phyloP scores from a whole-genome alignment of 2,329 filamentous ascomycete species.

The Colletotrichum musae region DNA sequence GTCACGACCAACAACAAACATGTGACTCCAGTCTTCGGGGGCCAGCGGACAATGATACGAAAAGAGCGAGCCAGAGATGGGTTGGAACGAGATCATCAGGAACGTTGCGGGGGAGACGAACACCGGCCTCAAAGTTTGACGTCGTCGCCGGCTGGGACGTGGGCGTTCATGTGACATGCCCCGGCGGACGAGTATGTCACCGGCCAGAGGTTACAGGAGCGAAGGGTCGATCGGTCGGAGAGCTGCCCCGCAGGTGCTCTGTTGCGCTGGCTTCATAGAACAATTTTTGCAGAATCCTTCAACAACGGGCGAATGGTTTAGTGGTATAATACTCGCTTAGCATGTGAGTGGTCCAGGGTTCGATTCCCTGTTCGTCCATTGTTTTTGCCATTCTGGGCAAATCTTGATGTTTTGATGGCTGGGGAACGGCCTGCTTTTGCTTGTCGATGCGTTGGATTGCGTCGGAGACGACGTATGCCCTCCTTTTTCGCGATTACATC shows the following conservation, averaged over 20 bases:
- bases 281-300: accelerated
- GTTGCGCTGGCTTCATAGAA: accelerated
- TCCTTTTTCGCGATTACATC: too few relatives aligned
- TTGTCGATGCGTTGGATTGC: not conserved
- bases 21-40: too few relatives aligned
- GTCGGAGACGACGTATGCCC: not conserved
- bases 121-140: not conserved
- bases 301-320: conserved; percentile 38
- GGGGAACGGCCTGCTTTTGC: too few relatives aligned
- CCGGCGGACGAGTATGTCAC: conserved; percentile 8
- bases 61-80: not conserved
- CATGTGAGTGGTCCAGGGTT: conserved; percentile 41
- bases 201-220: not conserved
- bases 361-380: conserved; percentile 39
- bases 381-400: accelerated
- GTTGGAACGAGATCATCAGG: not conserved
- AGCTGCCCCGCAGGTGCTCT: not conserved
- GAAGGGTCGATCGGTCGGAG: not conserved
- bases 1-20: too few relatives aligned
- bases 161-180: conserved; percentile 7
- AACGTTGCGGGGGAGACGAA: not conserved
- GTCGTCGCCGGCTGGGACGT: not conserved
- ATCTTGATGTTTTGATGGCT: too few relatives aligned
- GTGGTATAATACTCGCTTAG: conserved; percentile 42
- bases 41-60: too few relatives aligned